A percentile compares a stretch with the other conserved stretches of the same genome.
Conservation (phyloP, 2,329 filamentous ascomycete species). For the Fusarium tuaranense region DNA sequence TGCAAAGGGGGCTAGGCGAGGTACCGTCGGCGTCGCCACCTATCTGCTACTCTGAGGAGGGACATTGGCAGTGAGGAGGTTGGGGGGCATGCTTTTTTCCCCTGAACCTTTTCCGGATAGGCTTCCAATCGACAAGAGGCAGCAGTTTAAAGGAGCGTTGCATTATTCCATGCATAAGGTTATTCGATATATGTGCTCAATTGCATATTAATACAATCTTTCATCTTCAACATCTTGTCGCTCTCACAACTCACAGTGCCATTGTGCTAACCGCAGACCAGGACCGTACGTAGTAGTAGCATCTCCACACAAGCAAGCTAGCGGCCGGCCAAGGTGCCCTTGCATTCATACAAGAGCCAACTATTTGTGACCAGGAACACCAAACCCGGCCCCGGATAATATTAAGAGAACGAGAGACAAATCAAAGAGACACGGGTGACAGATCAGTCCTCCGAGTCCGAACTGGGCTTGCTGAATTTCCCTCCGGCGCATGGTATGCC, state of each 20-base stretch:
- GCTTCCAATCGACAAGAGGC: constrained; percentile 5
- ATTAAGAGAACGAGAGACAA: background rate
- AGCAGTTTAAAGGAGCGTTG: background rate
- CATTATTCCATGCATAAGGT: background rate
- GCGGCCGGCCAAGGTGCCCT: background rate
- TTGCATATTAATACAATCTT: background rate
- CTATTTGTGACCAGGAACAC: background rate
- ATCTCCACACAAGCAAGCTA: background rate
- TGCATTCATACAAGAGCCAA: background rate
- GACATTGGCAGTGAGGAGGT: constrained; percentile 18
- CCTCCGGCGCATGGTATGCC: background rate
- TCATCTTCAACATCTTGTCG: background rate
- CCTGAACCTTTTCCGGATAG: constrained; percentile 16
- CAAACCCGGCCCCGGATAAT: background rate
- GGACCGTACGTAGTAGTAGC: background rate
- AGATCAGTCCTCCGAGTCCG: background rate
- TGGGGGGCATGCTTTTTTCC: constrained; percentile 20
- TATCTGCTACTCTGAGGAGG: background rate
- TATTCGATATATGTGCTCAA: background rate
- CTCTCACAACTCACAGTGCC: background rate
- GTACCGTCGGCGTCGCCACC: background rate
- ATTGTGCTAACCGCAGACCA: background rate
- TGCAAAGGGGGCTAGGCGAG: background rate
- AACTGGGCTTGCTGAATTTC: background rate
- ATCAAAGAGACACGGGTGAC: background rate